Base-by-base conservation (phyloP, 805 yeast species). In the Ogataea paradorogensis region DNA sequence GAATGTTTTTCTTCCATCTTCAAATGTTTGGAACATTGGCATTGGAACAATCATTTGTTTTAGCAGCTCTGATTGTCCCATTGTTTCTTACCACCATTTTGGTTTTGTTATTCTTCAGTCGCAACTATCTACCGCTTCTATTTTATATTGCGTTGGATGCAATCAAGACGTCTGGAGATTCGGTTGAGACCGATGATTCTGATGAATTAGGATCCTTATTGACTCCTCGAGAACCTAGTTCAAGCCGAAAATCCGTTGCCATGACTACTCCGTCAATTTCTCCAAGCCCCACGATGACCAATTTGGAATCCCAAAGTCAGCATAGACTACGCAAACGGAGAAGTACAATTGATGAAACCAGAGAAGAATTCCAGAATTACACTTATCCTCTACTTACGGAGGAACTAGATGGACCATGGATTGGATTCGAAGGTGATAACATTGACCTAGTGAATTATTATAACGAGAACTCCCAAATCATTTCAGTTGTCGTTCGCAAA, bases 1-100 rank as follows among this genome's bases (percentile, higher is more conserved):
- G 84, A 1, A 58, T 77, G 30, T 58, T 78, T 9, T 65, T 78
- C 26, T 72, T 78, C 49, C 82, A 78, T 45, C 53, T 78, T n/a
- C 77, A 78, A 46, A 78, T 78, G 81, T 69, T 77, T 55, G 84
- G 84, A 9, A 74, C 83, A 0, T 58, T 78, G 30, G 83, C 82
- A 2, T 65, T 78, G 39, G 82, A 78, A 48, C 76, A 78, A 24
- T 78, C 82, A 0, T 70, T 73, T 33, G 46, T 74, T 11, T 58
- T 76, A 21, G 71, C 81, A 6, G 64, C 64, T 4, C 57, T 75
- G 15, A 64, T 76, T 18, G 53, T 72, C 5, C 84, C 84, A 1
- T 61, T 78, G 33, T 58, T 76, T 9, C 61, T 73, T 4, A 59
- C 68, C 2, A 75, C 80, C 0, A 50, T 71, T 10, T 50, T 72